Base-by-base conservation (phyloP, 371 early-diverging fungal genomes). In the Syncephalastrum contaminatum region DNA sequence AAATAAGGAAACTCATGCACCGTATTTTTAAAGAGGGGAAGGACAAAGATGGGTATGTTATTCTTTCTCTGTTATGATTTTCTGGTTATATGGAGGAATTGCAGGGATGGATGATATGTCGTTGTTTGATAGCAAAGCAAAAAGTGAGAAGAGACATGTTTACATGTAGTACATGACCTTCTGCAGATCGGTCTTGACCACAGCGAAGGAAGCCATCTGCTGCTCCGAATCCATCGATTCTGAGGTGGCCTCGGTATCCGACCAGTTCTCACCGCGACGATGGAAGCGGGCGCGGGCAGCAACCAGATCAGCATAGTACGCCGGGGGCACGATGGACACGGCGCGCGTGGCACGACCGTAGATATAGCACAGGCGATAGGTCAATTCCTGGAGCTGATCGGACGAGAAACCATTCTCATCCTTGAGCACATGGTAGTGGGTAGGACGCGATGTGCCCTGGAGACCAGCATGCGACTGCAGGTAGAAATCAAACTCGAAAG, bases 241-340 rank as follows among this genome's bases (percentile, higher is more conserved):
- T 8, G 59, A 58, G 40, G 67, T 66, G 16, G 63, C 58, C 5
- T 64, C 67, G 40, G 60, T 58, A 18, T 71, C 72, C 41, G 63
- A 64, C 73, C 76, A 72, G 42, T 67, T 64, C 40, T 77, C 76
- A 14, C 69, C 65, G 39, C 60, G 64, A 10, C 66, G 56, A 56
- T 94, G 94, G 80, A 88, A 91, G 36, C 93, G 83, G 24, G 81
- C 82, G 25, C 89, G 82, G 39, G 78, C 83, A 8, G 93, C 92
- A 2, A 91, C 85, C 45, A 93, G 67, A 67, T 94, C 88, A n/a
- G 94, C 92, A 70, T 94, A 94, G 75, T 94, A 95, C 8, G 88
- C 88, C 7, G 93, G 87, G 2, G 93, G 90, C 0, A 83, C 80
- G 14, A 95, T 86, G 10, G 84, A 83, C 5, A 95, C 94, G 43